Evolutionary conservation across 2,329 filamentous ascomycete genomes (phyloP).

Genomic region (Sporothrix brasiliensis): DNA sequence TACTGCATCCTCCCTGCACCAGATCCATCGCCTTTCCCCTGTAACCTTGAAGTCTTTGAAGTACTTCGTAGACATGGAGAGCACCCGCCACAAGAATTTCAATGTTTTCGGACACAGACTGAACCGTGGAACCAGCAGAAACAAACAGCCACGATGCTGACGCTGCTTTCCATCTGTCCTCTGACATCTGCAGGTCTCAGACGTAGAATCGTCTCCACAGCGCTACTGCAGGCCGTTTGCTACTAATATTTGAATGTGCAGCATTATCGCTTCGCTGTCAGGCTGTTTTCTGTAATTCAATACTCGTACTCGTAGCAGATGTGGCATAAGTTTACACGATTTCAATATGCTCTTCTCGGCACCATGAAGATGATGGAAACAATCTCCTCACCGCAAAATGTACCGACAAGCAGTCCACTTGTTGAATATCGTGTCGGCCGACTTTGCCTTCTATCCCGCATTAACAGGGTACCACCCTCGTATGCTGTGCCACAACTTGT

Average conservation of each 20-base stretch:
- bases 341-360: background rate
- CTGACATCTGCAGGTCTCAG: conserved; percentile 22
- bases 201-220: conserved; percentile 9
- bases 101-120: background rate
- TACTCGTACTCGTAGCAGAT: conserved; percentile 7
- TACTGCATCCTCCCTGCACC: conserved; percentile 23
- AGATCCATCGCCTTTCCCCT: conserved; percentile 25
- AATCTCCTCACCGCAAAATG: background rate
- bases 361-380: background rate
- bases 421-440: background rate
- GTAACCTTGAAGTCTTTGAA: conserved; percentile 17
- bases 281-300: conserved; percentile 16
- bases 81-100: conserved; percentile 6
- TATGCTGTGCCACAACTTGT: conserved; percentile 11
- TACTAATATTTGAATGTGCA: background rate
- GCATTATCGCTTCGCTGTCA: background rate
- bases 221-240: conserved; percentile 11
- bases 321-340: conserved; percentile 20
- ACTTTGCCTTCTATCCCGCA: background rate
- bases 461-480: background rate
- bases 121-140: background rate
- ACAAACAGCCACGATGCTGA: background rate
- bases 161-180: conserved; percentile 8
- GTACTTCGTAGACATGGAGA: too few relatives aligned
- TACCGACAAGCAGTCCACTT: background rate